Conservation (phyloP, 2,329 filamentous ascomycete species). For the Xylariaceae sp. region DNA sequence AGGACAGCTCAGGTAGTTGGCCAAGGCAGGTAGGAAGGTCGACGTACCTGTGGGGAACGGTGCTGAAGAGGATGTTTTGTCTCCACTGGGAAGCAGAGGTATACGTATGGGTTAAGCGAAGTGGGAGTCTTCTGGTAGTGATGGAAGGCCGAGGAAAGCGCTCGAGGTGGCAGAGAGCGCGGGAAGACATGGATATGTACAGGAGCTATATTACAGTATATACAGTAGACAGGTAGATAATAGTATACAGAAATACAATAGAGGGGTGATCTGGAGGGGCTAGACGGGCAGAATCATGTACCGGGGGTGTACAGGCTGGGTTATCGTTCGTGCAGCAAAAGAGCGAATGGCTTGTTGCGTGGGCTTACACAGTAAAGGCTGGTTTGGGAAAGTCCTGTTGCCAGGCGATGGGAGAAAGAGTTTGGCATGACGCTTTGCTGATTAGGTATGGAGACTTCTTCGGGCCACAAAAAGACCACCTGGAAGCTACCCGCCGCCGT, state of each 20-base stretch:
- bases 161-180: constrained; percentile 20
- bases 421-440: too few species aligned
- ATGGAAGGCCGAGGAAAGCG: constrained; percentile 18
- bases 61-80: constrained; percentile 15
- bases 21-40: not conserved
- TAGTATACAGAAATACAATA: not conserved
- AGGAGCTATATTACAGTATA: not conserved
- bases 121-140: constrained; percentile 7
- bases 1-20: not conserved
- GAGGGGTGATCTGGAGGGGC: too few species aligned
- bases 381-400: not conserved
- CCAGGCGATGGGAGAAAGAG: too few species aligned
- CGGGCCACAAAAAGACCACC: too few species aligned
- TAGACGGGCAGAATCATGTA: too few species aligned
- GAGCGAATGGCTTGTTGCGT: not conserved
- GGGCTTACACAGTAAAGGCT: not conserved
- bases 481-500: too few species aligned
- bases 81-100: constrained; percentile 12
- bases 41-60: constrained; percentile 12
- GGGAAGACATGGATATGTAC: constrained; percentile 21
- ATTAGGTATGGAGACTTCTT: too few species aligned
- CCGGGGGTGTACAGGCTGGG: too few species aligned
- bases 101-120: constrained; percentile 13
- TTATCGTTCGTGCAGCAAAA: not conserved
- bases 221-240: not conserved